Conservation (phyloP, 2,329 filamentous ascomycete genomes). For the Hypoxylon sp. region DNA sequence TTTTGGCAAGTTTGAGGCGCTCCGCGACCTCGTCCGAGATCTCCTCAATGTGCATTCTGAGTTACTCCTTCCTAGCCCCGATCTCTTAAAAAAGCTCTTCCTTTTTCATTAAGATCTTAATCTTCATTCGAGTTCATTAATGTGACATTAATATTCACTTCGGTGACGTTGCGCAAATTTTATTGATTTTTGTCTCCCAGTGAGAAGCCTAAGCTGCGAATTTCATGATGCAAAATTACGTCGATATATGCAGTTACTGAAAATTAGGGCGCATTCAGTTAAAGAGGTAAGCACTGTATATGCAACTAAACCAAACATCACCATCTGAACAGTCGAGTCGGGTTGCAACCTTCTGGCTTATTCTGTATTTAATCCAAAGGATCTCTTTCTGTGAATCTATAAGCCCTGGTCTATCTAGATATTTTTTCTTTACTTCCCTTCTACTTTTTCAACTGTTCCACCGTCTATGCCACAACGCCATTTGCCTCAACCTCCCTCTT, state of each 20-base stretch:
- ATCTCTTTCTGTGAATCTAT: not conserved
- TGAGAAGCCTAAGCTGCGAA: conserved; percentile 14
- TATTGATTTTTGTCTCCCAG: not conserved
- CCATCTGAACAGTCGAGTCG: too few species aligned
- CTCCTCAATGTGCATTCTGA: conserved; percentile 58
- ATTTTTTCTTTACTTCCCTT: not conserved
- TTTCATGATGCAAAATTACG: conserved; percentile 34
- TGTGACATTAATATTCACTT: not conserved
- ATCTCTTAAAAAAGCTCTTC: not conserved
- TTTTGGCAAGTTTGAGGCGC: conserved; percentile 56
- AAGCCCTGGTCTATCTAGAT: conserved; percentile 2
- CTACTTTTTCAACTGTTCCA: too few species aligned
- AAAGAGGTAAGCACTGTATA: not conserved
- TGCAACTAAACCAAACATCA: conserved; percentile 19
- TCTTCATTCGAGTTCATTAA: not conserved
- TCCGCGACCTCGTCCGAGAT: conserved; percentile 56
- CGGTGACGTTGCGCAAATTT: not conserved
- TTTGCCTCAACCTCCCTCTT: conserved; percentile 55
- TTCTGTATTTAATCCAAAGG: too few species aligned
- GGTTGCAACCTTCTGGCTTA: not conserved
- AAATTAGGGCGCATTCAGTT: not conserved
- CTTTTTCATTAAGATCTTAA: not conserved
- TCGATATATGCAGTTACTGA: conserved; percentile 27
- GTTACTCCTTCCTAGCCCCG: not conserved
- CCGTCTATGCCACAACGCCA: conserved; percentile 54